Evolutionary conservation across 2,329 filamentous ascomycete genomes (phyloP), one percentile per base, ranked within the genome.

Genomic region (Annulohypoxylon truncatum): DNA sequence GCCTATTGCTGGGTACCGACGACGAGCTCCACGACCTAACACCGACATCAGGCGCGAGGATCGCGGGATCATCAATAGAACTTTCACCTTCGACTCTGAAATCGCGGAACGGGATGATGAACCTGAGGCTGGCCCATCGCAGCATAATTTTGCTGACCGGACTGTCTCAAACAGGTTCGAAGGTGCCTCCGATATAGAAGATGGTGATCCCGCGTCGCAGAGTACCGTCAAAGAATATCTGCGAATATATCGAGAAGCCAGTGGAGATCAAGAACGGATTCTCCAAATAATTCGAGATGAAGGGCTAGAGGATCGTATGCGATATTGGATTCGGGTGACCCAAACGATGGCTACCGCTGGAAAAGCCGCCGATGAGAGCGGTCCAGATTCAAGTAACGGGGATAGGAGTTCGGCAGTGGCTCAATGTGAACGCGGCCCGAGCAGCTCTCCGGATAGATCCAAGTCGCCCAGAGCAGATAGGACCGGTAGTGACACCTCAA

Each of bases 261-360:
- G 83, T 44, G 89, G 89, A 3, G 84, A 91, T 70, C 83, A 84
- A 0, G 81, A 85, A 33, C 83, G 82, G 63, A 87, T 92, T 24
- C 70, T 90, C 2, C 80, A 83, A 40, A 87, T 92, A 20, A 88
- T 91, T 29, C 83, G 85, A 38, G 83, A 87, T 35, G 88, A 91
- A 70, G 83, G 85, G 3, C 82, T 87, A 1, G 82, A 86, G 59
- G 85, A 87, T 9, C 84, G 85, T 52, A 81, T 92, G 31, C 80
- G 81, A 9, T 87, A 88, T 75, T 87, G 89, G 81, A 82, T 90
- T 9, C 81, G 83, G 29, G 79, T 86, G 22, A 87, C 88, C 66
- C 81, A 76, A 66, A 75, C 68, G 22, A 79, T 77, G 65, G 56
- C 64, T 9, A 57, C 47, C 18, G 28, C 63, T 7, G 61, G 46